phyloP scores from a whole-genome alignment of 176 grass and related monocot species.

The Elaeis guineensis region DNA sequence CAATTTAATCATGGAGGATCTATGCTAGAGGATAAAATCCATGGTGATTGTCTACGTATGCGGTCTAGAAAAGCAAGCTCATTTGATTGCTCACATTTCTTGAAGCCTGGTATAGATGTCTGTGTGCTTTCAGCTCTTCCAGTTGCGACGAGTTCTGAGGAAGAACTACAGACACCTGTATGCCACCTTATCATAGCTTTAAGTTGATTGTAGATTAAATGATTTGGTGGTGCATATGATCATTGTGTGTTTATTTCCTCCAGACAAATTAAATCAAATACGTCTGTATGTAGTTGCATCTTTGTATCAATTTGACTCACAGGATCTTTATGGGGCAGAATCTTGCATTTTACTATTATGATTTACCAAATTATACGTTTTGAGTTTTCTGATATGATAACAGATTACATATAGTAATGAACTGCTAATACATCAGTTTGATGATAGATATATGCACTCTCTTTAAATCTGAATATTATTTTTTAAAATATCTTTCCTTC shows the following conservation, averaged over 20 bases:
- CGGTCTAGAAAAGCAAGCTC: constrained; percentile 49
- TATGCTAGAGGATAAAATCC: constrained; percentile 26
- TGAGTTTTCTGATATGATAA: too few relatives aligned
- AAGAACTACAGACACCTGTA: constrained; percentile 37
- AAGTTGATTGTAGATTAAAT: background rate
- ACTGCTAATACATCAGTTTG: background rate
- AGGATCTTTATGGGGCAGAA: too few relatives aligned
- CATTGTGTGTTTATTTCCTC: background rate
- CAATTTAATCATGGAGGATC: constrained; percentile 26
- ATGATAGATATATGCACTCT: background rate
- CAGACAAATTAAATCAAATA: too few relatives aligned
- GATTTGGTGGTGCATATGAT: background rate
- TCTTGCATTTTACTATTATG: too few relatives aligned
- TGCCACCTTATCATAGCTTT: constrained; percentile 7
- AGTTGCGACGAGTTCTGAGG: constrained; percentile 19
- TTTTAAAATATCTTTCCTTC: background rate
- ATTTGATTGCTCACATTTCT: constrained; percentile 53
- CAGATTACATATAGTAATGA: too few relatives aligned
- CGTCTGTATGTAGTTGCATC: too few relatives aligned
- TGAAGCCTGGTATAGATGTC: constrained; percentile 50
- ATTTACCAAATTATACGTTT: too few relatives aligned
- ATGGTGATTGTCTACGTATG: constrained; percentile 46
- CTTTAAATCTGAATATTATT: too few relatives aligned
- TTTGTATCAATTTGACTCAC: too few relatives aligned
- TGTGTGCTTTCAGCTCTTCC: constrained; percentile 38